Percentiles rank a stretch among this genome's conserved stretches.
Conservation (phyloP, 108 stramenopile genomes). For the Aurantiochytrium sp. region DNA sequence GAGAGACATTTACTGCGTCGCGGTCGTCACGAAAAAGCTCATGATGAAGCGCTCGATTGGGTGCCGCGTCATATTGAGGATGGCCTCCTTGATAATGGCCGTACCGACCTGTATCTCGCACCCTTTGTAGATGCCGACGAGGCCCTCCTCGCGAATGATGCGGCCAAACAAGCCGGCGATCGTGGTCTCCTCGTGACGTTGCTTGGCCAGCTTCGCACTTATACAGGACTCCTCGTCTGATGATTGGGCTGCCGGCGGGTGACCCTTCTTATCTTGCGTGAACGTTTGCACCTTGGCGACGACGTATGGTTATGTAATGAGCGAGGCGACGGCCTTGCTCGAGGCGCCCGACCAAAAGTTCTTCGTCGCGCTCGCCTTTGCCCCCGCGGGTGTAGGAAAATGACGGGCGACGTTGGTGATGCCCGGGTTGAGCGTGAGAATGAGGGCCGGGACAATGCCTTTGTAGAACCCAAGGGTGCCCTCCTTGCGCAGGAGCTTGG, state of each 20-base stretch:
- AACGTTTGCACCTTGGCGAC: constrained; percentile 22
- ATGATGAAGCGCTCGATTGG: background rate
- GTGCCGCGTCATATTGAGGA: background rate
- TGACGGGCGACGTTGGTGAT: background rate
- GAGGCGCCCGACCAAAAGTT: constrained; percentile 2
- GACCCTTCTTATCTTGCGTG: background rate
- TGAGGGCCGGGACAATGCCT: background rate
- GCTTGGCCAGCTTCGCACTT: background rate
- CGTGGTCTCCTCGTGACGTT: background rate
- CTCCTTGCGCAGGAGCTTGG: background rate
- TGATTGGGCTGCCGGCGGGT: too few relatives aligned
- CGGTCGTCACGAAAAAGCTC: background rate
- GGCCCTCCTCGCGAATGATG: constrained; percentile 7
- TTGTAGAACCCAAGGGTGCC: background rate
- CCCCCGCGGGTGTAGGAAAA: background rate
- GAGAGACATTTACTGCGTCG: background rate
- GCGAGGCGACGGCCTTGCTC: background rate
- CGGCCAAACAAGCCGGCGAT: background rate
- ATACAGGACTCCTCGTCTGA: too few relatives aligned
- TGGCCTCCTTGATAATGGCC: constrained; percentile 9
- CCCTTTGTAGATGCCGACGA: background rate
- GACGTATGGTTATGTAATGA: background rate
- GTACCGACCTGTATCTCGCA: constrained; percentile 17
- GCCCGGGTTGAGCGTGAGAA: background rate
- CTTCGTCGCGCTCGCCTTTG: background rate